These are phyloP conservation scores for Ogataea nakhonphanomensis DNA, from an alignment of 805 yeast species.

Conservation along the genomic window DNA sequence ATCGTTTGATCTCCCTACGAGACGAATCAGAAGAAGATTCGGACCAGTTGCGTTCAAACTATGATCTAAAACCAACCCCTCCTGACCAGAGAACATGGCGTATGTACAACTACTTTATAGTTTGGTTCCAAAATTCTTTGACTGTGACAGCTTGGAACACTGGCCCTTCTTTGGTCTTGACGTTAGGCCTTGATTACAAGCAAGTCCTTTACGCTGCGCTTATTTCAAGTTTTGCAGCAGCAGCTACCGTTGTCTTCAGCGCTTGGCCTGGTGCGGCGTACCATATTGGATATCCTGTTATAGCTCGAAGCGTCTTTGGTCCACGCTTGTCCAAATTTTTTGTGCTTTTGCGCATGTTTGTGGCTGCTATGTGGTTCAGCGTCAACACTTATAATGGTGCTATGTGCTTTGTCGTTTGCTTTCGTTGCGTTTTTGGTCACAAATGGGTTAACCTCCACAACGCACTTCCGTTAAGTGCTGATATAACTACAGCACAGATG, in stretches of 20 bases:
- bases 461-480: slow-evolving; percentile 19
- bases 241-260: slow-evolving; percentile 14
- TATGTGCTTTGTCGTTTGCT: slow-evolving; percentile 33
- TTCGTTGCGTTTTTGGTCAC: slow-evolving; percentile 24
- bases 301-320: slow-evolving; percentile 37
- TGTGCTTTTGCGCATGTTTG: slow-evolving; percentile 35
- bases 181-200: slow-evolving; percentile 21
- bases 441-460: slow-evolving; percentile 21
- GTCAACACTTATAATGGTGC: slow-evolving; percentile 38
- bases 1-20: slow-evolving; percentile 18
- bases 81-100: slow-evolving; percentile 36
- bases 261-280: slow-evolving; percentile 25
- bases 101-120: slow-evolving; percentile 23
- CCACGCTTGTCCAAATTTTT: slow-evolving; percentile 34
- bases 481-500: slow-evolving; percentile 18
- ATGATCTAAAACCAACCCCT: slow-evolving; percentile 39
- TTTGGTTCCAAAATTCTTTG: slow-evolving; percentile 27
- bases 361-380: slow-evolving; percentile 39
- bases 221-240: slow-evolving; percentile 13
- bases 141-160: slow-evolving; percentile 33
- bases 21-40: slow-evolving; percentile 27
- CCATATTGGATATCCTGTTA: slow-evolving; percentile 38
- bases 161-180: slow-evolving; percentile 27
- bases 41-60: slow-evolving; percentile 28
- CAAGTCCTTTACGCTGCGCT: slow-evolving; percentile 21